Percentiles rank a stretch among this genome's conserved stretches.
Evolutionary conservation across 345 rosid species (phyloP).

Genomic region (Dipteronia dyeriana): DNA sequence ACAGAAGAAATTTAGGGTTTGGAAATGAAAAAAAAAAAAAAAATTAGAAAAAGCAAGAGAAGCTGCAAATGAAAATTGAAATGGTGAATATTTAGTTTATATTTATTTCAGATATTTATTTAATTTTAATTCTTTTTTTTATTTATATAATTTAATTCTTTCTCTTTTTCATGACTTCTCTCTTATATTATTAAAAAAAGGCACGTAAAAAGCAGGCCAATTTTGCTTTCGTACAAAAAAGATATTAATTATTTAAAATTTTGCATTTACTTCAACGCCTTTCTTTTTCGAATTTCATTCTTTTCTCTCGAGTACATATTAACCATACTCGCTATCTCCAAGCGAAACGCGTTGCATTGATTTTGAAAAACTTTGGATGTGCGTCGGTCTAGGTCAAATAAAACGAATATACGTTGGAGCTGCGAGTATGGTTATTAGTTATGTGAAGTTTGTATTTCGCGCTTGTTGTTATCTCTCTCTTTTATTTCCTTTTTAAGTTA

Average conservation of each 20-base stretch:
- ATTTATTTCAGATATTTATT: constrained; percentile 7
- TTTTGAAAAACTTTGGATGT: background rate
- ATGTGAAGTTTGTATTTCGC: constrained; percentile 16
- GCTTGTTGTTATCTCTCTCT: constrained; percentile 7
- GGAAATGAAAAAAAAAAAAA: background rate
- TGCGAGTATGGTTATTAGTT: background rate
- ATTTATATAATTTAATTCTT: background rate
- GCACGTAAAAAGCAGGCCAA: constrained; percentile 24
- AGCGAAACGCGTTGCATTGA: background rate
- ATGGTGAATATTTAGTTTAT: constrained; percentile 6
- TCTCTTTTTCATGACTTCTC: constrained; percentile 4
- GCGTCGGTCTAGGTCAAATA: background rate
- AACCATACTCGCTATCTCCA: background rate
- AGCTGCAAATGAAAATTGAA: background rate
- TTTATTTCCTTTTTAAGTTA: background rate
- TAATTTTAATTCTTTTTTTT: background rate
- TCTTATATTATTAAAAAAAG: constrained; percentile 15
- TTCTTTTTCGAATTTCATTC: background rate
- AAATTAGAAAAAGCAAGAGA: constrained; percentile 1
- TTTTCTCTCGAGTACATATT: background rate
- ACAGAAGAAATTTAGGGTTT: constrained; percentile 23
- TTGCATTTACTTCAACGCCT: constrained; percentile 23
- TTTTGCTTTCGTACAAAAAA: constrained; percentile 25
- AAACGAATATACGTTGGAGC: background rate
- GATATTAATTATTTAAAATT: constrained; percentile 13